Percentiles rank a stretch among this genome's conserved stretches.
phyloP scores from a whole-genome alignment of 805 yeast species.

The Lachancea quebecensis region DNA sequence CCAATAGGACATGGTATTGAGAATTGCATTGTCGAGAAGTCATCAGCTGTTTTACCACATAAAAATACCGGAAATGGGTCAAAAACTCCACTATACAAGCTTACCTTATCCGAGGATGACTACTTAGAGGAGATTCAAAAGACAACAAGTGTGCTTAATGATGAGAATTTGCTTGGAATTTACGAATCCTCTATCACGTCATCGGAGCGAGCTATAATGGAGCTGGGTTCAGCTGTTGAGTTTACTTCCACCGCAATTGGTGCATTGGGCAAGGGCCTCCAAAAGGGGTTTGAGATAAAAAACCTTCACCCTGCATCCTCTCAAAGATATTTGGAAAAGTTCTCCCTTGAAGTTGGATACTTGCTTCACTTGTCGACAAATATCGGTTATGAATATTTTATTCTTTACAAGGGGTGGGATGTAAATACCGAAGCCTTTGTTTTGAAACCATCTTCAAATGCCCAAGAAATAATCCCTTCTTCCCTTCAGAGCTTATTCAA shows the following conservation, averaged over 20 bases:
- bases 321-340: conserved; percentile 47
- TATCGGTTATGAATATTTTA: conserved; percentile 62
- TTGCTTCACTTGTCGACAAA: conserved; percentile 63
- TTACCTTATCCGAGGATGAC: conserved; percentile 60
- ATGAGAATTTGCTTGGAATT: conserved; percentile 54
- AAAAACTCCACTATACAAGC: conserved; percentile 39
- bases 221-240: conserved; percentile 65
- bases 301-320: conserved; percentile 44
- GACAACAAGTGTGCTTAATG: conserved; percentile 57
- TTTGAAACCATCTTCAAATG: conserved; percentile 60
- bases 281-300: conserved; percentile 69
- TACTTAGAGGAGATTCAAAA: conserved; percentile 51
- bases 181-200: conserved; percentile 70
- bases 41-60: conserved; percentile 54
- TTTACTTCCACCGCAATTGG: conserved; percentile 73
- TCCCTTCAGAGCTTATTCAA: conserved; percentile 44
- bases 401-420: conserved; percentile 61
- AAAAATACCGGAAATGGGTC: no score
- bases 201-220: conserved; percentile 68
- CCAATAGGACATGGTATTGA: conserved; percentile 38
- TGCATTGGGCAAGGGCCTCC: conserved; percentile 76
- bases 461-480: conserved; percentile 38
- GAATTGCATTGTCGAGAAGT: conserved; percentile 50
- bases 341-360: conserved; percentile 53
- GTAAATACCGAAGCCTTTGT: conserved; percentile 44